Evolutionary conservation across 2,329 filamentous ascomycete genomes (phyloP).

Genomic region (Pyrenochaeta sp.): DNA sequence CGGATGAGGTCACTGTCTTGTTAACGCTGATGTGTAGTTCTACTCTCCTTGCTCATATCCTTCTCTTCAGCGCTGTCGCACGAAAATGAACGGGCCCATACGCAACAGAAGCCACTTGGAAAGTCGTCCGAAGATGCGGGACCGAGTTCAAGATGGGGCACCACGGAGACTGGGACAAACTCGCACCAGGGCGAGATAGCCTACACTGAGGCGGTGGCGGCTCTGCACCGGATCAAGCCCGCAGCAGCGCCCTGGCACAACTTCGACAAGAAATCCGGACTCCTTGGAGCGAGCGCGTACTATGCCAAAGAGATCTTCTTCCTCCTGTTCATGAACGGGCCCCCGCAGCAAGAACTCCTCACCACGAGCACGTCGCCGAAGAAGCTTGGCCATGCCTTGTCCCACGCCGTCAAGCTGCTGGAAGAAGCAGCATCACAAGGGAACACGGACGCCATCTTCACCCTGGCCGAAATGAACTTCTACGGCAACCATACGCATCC

Average conservation of each 20-base stretch:
- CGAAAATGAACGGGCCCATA: slow-evolving; percentile 28
- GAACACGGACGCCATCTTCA: slow-evolving; percentile 83
- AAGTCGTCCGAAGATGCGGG: too few species aligned
- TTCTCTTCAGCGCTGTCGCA: slow-evolving; percentile 33
- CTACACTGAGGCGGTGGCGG: slow-evolving; percentile 48
- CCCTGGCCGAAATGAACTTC: slow-evolving; percentile 95
- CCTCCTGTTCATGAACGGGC: slow-evolving; percentile 70
- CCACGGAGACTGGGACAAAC: slow-evolving; percentile 16
- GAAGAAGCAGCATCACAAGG: slow-evolving; percentile 63
- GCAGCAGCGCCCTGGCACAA: slow-evolving; percentile 50
- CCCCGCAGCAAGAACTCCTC: slow-evolving; percentile 56
- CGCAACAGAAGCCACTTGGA: slow-evolving; percentile 33
- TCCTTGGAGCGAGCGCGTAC: slow-evolving; percentile 64
- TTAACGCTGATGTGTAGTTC: slow-evolving; percentile 36
- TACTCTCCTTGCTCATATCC: slow-evolving; percentile 39
- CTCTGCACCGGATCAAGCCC: slow-evolving; percentile 53
- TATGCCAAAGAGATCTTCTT: slow-evolving; percentile 70
- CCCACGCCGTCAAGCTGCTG: slow-evolving; percentile 65
- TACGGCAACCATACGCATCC: slow-evolving; percentile 93
- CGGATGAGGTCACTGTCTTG: slow-evolving; percentile 15
- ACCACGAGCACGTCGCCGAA: slow-evolving; percentile 45
- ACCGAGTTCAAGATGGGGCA: slow-evolving; percentile 33
- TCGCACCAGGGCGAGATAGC: slow-evolving; percentile 29
- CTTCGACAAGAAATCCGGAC: slow-evolving; percentile 61
- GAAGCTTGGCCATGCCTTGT: slow-evolving; percentile 60